These are phyloP conservation scores for Tetracladium marchalianum DNA, from an alignment of 495 filamentous ascomycete species.

Conservation along the genomic window DNA sequence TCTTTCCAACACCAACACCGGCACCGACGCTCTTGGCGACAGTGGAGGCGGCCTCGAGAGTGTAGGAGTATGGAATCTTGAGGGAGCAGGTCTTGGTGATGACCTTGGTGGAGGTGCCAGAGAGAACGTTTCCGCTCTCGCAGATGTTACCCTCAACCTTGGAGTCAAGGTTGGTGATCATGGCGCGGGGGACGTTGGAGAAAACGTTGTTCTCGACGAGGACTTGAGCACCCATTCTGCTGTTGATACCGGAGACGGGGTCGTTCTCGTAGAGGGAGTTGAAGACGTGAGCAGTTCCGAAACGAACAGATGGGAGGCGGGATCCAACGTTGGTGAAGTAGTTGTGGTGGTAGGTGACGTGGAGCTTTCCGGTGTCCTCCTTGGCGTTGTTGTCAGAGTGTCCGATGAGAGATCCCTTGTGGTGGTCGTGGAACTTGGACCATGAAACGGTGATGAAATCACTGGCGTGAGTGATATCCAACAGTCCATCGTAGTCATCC, in stretches of 20 bases:
- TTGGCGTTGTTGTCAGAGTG: slow-evolving; percentile 35
- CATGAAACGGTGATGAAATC: slow-evolving; percentile 42
- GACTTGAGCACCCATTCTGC: slow-evolving; percentile 52
- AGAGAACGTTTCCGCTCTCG: slow-evolving; percentile 6
- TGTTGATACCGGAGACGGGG: slow-evolving; percentile 49
- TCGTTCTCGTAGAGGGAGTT: slow-evolving; percentile 28
- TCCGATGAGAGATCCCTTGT: slow-evolving; percentile 43
- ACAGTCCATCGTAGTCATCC: slow-evolving; percentile 59
- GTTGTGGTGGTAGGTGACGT: slow-evolving; percentile 44
- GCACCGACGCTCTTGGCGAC: slow-evolving; percentile 34
- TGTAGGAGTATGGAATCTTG: slow-evolving; percentile 22
- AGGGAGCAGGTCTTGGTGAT: slow-evolving; percentile 5
- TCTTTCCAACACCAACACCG: slow-evolving; percentile 29
- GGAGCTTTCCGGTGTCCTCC: slow-evolving; percentile 37
- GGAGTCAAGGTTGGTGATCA: slow-evolving; percentile 41
- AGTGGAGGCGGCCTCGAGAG: slow-evolving; percentile 27
- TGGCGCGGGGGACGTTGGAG: slow-evolving; percentile 27
- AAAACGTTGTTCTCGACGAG: slow-evolving; percentile 53
- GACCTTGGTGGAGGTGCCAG: slow-evolving; percentile 38
- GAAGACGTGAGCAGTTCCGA: slow-evolving; percentile 35
- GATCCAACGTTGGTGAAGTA: slow-evolving; percentile 47
- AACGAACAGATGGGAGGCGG: slow-evolving; percentile 41
- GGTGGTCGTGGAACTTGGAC: slow-evolving; percentile 44
- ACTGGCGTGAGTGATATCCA: slow-evolving; percentile 47
- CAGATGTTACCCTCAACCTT: slow-evolving; percentile 27